Base-by-base conservation (phyloP, 441 rosid species). In the Aleurites moluccanus region DNA sequence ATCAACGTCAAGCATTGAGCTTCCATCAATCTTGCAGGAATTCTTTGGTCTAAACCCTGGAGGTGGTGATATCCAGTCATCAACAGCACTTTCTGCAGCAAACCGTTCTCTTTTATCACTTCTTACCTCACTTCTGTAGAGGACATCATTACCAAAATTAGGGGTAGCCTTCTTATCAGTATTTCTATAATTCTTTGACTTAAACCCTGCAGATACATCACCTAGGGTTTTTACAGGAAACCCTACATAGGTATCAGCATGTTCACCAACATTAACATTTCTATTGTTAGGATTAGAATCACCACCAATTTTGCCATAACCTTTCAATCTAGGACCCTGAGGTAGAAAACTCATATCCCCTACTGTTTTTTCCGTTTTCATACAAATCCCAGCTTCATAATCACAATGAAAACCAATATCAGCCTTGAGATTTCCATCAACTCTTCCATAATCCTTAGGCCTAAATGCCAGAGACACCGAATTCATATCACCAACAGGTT, bases 151-250 rank as follows among this genome's bases (percentile, higher is more conserved):
- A 77, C 77, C 81, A 14, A 74, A 33, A 73, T 79, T 78, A 10
- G 73, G 75, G 59, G 74, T 57, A 63, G 84, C 76, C 64, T 73
- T 83, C 30, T 62, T 69, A 70, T 81, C 83, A 72, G 56, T 25
- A 44, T 80, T 86, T 59, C 69, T 70, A 74, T 35, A 62, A 38
- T 69, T 76, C 77, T 79, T 85, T 4, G 81, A 76, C 77, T 82
- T 86, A 62, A 83, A 84, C 71, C 82, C 88, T 1, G 67, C 75
- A 47, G 84, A 77, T 71, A 62, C 67, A 77, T 85, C 86, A 76
- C 88, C 91, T 14, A 82, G 75, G 21, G 86, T 75, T 79, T 85
- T 85, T 59, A 88, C 78, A 38, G 91, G 90, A 74, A 86, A 85
- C 79, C 83, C 86, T 56, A 70, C 77, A 69, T 81, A 77, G 52